Evolutionary conservation across 2,329 filamentous ascomycete species (phyloP).

Genomic region (Penicillium sp.): DNA sequence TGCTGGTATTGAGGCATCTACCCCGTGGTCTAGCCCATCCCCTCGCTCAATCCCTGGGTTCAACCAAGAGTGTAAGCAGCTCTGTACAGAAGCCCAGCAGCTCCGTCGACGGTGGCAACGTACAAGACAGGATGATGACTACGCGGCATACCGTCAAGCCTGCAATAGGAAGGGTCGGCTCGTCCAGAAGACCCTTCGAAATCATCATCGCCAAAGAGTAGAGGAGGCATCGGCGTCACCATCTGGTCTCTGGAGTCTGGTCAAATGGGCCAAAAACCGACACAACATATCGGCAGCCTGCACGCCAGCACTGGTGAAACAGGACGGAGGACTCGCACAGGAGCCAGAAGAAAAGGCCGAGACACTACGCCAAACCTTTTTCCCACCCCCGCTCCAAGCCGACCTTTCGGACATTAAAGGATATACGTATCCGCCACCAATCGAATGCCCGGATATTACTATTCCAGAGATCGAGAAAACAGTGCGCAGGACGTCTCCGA

Average conservation of each 20-base stretch:
- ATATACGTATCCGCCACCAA: slow-evolving; percentile 5
- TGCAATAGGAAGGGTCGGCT: slow-evolving; percentile 6
- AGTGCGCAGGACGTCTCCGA: slow-evolving; percentile 3
- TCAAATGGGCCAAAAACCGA: slow-evolving; percentile 9
- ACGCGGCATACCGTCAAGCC: neutral
- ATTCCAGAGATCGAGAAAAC: slow-evolving; percentile 5
- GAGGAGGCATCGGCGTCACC: slow-evolving; percentile 6
- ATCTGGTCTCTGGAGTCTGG: slow-evolving; percentile 4
- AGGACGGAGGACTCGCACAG: neutral
- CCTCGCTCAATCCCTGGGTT: slow-evolving; percentile 2
- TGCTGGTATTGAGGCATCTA: too few relatives aligned
- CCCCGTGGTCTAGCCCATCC: slow-evolving; percentile 5
- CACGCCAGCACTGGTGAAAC: slow-evolving; percentile 6
- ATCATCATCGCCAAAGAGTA: slow-evolving; percentile 4
- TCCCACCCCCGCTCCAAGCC: slow-evolving; percentile 6
- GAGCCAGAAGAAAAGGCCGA: slow-evolving; percentile 5
- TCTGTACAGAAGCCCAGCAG: slow-evolving; percentile 1
- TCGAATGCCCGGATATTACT: slow-evolving; percentile 5
- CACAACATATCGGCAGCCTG: slow-evolving; percentile 5
- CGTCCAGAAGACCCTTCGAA: slow-evolving; percentile 5
- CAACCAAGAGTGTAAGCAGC: neutral
- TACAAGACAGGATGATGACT: slow-evolving; percentile 2
- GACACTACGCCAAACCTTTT: slow-evolving; percentile 6
- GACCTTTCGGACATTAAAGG: slow-evolving; percentile 5
- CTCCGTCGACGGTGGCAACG: slow-evolving; percentile 5